Conservation (phyloP, 805 yeast genomes). For the Lipomyces starkeyi region DNA sequence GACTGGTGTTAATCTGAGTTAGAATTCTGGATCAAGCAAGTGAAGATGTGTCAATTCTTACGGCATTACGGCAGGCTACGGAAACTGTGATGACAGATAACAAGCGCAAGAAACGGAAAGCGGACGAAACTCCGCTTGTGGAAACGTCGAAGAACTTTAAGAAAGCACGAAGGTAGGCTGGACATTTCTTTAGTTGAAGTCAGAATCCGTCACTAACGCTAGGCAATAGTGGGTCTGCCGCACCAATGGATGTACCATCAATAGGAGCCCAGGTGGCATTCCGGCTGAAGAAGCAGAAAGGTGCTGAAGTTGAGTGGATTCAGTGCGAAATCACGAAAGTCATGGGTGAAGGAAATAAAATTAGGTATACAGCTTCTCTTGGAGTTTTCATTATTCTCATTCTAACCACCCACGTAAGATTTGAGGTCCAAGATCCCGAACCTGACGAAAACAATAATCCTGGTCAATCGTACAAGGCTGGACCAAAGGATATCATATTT, state of each 20-base stretch:
- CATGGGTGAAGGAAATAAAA: slow-evolving; percentile 67
- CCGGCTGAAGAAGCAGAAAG: slow-evolving; percentile 63
- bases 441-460: slow-evolving; percentile 93
- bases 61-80: slow-evolving; percentile 33
- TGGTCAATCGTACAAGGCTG: slow-evolving; percentile 84
- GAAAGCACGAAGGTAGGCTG: slow-evolving; percentile 30
- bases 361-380: slow-evolving; percentile 34
- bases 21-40: slow-evolving; percentile 32
- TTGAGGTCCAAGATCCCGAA: slow-evolving; percentile 96
- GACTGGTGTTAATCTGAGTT: not conserved
- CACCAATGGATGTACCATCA: slow-evolving; percentile 19
- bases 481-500: slow-evolving; percentile 75
- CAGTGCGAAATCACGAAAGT: slow-evolving; percentile 88
- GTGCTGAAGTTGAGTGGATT: slow-evolving; percentile 90
- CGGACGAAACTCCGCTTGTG: slow-evolving; percentile 23
- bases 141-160: slow-evolving; percentile 31
- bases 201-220: not conserved
- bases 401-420: slow-evolving; percentile 46
- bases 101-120: slow-evolving; percentile 37
- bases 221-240: slow-evolving; percentile 22
- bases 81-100: slow-evolving; percentile 15
- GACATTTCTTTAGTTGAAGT: not conserved
- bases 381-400: slow-evolving; percentile 9
- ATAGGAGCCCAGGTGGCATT: slow-evolving; percentile 86
- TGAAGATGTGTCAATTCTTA: slow-evolving; percentile 28